Evolutionary conservation across 1,284 basidiomycete species (phyloP).

Genomic region (Cryptococcus wingfieldii): DNA sequence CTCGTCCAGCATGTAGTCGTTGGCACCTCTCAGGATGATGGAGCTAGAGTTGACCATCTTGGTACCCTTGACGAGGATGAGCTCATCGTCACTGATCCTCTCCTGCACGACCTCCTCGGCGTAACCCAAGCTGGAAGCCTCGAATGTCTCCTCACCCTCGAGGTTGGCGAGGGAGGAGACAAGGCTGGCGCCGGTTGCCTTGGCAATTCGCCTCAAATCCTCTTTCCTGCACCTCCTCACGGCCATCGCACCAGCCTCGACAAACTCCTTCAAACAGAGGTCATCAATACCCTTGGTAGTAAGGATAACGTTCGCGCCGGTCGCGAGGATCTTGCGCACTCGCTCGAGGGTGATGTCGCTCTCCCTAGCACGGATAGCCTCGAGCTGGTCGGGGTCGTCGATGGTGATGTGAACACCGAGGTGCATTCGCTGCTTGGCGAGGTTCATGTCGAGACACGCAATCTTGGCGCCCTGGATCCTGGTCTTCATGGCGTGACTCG

Average conservation of each 20-base stretch:
- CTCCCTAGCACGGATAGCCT: conserved; percentile 93
- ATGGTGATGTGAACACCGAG: conserved; percentile 96
- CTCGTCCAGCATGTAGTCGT: conserved; percentile 99
- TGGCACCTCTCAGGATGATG: conserved; percentile 91
- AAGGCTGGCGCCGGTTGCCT: conserved; percentile 91
- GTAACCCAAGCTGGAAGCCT: conserved; percentile 78
- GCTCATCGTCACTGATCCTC: conserved; percentile 96
- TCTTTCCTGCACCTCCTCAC: conserved; percentile 97
- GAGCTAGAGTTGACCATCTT: conserved; percentile 93
- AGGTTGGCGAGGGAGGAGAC: conserved; percentile 92
- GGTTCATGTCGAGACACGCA: conserved; percentile 96
- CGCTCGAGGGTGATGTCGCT: conserved; percentile 94
- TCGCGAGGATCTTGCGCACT: conserved; percentile 89
- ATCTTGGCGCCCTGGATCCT: conserved; percentile 91
- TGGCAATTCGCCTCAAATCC: conserved; percentile 93
- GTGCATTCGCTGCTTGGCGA: conserved; percentile 96
- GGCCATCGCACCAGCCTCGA: conserved; percentile 98
- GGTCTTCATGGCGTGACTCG: conserved; percentile 99
- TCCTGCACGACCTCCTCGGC: conserved; percentile 98
- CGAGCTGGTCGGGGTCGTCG: conserved; percentile 93
- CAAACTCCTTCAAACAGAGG: conserved; percentile 96
- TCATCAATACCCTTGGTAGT: conserved; percentile 99
- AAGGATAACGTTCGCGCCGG: conserved; percentile 94
- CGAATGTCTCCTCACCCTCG: conserved; percentile 97
- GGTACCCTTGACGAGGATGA: conserved; percentile 95